Conservation (phyloP, 2,329 filamentous ascomycete genomes). For the Stagonosporopsis chrysanthemi region DNA sequence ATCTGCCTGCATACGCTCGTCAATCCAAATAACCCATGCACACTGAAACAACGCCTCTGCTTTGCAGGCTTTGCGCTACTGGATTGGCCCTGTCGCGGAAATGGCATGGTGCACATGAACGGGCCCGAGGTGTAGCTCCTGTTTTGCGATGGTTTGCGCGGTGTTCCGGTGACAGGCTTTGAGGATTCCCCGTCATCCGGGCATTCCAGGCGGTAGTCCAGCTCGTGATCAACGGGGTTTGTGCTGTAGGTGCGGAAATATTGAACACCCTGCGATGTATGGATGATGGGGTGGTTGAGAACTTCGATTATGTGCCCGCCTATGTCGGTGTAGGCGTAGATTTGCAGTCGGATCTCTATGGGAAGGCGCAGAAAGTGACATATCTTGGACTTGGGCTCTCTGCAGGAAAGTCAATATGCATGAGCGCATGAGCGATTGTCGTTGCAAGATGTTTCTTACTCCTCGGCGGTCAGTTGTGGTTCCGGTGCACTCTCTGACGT, state of each 20-base stretch:
- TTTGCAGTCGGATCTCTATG: conserved; percentile 2
- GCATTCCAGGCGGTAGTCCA: neutral
- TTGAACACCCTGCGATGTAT: neutral
- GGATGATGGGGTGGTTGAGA: neutral
- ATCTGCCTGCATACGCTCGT: conserved; percentile 4
- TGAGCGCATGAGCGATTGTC: neutral
- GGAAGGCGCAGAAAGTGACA: conserved; percentile 1
- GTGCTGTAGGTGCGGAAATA: conserved; percentile 1
- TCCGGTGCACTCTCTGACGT: neutral
- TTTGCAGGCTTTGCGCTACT: neutral
- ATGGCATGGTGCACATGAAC: neutral
- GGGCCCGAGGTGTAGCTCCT: neutral
- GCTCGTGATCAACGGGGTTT: neutral
- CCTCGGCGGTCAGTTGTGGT: neutral
- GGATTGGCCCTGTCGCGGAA: neutral
- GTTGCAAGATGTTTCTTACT: neutral
- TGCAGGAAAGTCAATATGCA: neutral
- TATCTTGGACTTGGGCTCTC: neutral
- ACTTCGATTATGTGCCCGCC: conserved; percentile 1
- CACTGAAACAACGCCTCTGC: conserved; percentile 6
- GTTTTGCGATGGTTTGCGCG: neutral
- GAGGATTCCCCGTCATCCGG: neutral
- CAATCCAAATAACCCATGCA: conserved; percentile 5
- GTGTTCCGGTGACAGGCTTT: neutral
- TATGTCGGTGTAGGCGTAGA: conserved; percentile 3